phyloP scores from a whole-genome alignment of 768 basidiomycete species.

The Kwoniella sp. region DNA sequence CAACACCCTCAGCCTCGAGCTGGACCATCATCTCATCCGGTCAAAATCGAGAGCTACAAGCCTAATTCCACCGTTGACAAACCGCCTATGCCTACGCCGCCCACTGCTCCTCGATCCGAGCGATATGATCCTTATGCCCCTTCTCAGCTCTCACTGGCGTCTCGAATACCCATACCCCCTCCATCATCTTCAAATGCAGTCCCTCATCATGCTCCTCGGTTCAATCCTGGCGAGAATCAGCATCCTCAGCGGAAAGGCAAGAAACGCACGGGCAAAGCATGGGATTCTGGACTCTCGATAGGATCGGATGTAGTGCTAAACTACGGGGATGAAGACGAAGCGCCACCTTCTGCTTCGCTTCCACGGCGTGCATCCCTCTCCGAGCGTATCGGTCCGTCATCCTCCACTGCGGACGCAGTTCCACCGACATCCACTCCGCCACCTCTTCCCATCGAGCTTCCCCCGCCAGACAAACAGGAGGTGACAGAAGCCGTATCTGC shows the following conservation, averaged over 20 bases:
- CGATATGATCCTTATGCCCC: not conserved
- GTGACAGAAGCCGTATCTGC: not conserved
- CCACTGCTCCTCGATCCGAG: not conserved
- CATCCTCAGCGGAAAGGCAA: constrained; percentile 3
- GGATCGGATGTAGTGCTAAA: constrained; percentile 12
- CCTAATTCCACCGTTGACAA: not conserved
- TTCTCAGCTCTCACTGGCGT: not conserved
- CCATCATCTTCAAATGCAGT: not conserved
- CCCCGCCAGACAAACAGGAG: not conserved
- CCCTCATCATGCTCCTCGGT: not conserved
- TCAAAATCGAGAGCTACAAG: constrained; percentile 30
- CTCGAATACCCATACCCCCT: not conserved
- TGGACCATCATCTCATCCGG: constrained; percentile 1
- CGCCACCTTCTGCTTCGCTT: not conserved
- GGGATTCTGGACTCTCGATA: not conserved
- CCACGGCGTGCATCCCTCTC: not conserved
- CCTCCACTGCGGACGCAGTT: not conserved
- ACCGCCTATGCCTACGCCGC: not conserved
- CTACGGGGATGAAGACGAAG: constrained; percentile 9
- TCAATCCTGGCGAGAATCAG: not conserved
- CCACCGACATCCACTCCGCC: constrained; percentile 11
- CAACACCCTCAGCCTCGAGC: not conserved
- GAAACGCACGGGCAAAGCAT: not conserved
- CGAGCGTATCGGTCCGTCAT: not conserved
- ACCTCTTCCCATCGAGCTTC: not conserved